Evolutionary conservation across 2,329 filamentous ascomycete species (phyloP).

Genomic region (Orbilia oligospora): DNA sequence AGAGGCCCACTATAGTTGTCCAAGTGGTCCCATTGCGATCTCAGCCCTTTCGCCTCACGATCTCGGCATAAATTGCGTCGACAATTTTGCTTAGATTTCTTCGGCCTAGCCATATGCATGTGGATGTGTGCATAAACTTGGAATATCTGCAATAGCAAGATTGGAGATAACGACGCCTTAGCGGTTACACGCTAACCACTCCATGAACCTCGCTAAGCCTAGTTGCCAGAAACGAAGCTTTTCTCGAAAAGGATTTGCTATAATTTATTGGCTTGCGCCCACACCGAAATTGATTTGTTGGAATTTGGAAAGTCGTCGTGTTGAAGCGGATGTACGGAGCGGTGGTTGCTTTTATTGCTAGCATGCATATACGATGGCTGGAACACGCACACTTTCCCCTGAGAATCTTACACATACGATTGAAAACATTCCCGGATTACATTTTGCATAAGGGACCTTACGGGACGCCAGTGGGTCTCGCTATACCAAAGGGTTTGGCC

Average conservation of each 20-base stretch:
- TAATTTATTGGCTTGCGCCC: constrained; percentile 6
- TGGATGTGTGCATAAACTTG: constrained; percentile 12
- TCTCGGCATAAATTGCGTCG: neutral
- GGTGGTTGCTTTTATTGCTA: constrained; percentile 19
- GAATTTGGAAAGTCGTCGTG: constrained; percentile 26
- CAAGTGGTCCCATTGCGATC: constrained; percentile 1
- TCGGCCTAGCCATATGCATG: neutral
- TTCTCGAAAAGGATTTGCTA: neutral
- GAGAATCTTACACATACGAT: neutral
- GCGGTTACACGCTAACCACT: constrained; percentile 21
- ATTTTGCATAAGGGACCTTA: neutral
- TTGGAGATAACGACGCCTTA: constrained; percentile 8
- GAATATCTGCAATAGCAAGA: constrained; percentile 7
- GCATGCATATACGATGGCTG: constrained; percentile 3
- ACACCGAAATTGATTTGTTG: constrained; percentile 11
- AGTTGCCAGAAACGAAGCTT: neutral
- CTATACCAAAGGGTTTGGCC: neutral
- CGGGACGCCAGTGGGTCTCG: neutral
- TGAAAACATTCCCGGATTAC: neutral
- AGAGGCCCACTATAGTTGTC: too few relatives aligned
- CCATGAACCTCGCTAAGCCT: constrained; percentile 18
- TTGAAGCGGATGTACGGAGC: constrained; percentile 24
- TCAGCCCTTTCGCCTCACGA: constrained; percentile 4
- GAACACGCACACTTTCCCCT: neutral
- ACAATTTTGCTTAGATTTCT: neutral